phyloP scores from a whole-genome alignment of 192 early-diverging fungal species.

The Umbelopsis ramanniana region DNA sequence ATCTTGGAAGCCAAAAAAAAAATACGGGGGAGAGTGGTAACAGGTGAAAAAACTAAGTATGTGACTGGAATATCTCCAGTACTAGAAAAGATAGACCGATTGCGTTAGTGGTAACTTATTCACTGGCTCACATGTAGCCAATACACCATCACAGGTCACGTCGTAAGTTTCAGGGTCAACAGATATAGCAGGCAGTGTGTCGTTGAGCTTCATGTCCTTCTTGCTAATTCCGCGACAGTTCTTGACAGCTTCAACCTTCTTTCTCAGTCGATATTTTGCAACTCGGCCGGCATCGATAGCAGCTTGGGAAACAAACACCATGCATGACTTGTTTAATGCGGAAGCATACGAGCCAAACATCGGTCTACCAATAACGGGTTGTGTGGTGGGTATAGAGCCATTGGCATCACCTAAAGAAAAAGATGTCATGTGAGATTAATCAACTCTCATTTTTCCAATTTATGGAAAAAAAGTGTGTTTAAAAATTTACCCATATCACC shows the following conservation, averaged over 20 bases:
- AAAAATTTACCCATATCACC: conserved; percentile 72
- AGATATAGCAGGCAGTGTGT: conserved; percentile 69
- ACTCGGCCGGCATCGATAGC: conserved; percentile 63
- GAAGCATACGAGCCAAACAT: conserved; percentile 81
- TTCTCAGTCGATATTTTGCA: conserved; percentile 67
- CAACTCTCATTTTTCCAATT: no score
- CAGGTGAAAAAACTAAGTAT: background rate
- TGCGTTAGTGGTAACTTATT: conserved; percentile 75
- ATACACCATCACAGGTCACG: conserved; percentile 79
- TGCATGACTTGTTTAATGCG: conserved; percentile 60
- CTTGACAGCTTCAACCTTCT: conserved; percentile 71
- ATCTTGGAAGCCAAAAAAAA: no score
- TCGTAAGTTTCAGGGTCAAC: conserved; percentile 95
- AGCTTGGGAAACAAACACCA: conserved; percentile 84
- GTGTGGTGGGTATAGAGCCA: conserved; percentile 92
- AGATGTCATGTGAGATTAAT: background rate
- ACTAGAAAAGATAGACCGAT: conserved; percentile 61
- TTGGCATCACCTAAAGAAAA: conserved; percentile 73
- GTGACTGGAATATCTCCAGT: background rate
- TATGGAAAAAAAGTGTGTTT: no score
- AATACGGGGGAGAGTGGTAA: background rate
- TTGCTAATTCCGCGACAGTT: conserved; percentile 82
- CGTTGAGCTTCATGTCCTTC: conserved; percentile 87
- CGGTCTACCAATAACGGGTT: conserved; percentile 84
- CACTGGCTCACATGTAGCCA: conserved; percentile 72